A percentile compares a stretch with the other conserved stretches of the same genome.
phyloP scores from a whole-genome alignment of 257 asterid genomes.

The Coffea canephora region DNA sequence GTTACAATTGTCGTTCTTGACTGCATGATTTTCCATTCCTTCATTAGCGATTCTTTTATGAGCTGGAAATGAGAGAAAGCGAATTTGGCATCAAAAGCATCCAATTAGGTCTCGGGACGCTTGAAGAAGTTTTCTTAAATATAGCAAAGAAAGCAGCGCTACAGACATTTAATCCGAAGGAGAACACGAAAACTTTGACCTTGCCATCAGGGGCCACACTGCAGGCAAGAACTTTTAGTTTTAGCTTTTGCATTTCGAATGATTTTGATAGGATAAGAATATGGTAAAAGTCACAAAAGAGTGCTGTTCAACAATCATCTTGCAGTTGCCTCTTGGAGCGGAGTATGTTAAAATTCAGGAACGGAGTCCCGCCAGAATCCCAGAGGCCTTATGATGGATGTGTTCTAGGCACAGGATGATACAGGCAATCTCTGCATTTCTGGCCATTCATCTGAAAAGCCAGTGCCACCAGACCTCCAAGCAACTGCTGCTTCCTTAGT shows the following conservation, averaged over 20 bases:
- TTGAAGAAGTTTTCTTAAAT: slow-evolving; percentile 40
- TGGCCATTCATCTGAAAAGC: slow-evolving; percentile 29
- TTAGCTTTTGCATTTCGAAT: background rate
- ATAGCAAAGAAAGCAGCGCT: slow-evolving; percentile 36
- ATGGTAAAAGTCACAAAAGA: background rate
- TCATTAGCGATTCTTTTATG: slow-evolving; percentile 30
- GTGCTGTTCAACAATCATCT: background rate
- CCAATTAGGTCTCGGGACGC: slow-evolving; percentile 36
- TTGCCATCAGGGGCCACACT: slow-evolving; percentile 29
- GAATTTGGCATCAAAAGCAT: slow-evolving; percentile 33
- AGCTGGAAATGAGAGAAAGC: slow-evolving; percentile 25
- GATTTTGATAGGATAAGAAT: background rate
- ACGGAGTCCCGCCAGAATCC: slow-evolving; percentile 22
- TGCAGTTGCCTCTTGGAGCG: slow-evolving; percentile 30
- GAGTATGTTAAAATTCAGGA: slow-evolving; percentile 29
- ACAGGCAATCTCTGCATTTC: slow-evolving; percentile 34
- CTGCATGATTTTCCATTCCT: background rate
- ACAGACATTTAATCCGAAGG: slow-evolving; percentile 19
- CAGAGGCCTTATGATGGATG: slow-evolving; percentile 35
- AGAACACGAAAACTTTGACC: slow-evolving; percentile 18
- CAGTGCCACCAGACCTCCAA: slow-evolving; percentile 22
- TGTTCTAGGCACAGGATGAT: slow-evolving; percentile 37
- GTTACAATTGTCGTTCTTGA: background rate
- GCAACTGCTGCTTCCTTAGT: slow-evolving; percentile 6
- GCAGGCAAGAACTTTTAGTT: slow-evolving; percentile 17